Conservation (phyloP, 768 basidiomycete species). For the Cyclocybe aegerita region DNA sequence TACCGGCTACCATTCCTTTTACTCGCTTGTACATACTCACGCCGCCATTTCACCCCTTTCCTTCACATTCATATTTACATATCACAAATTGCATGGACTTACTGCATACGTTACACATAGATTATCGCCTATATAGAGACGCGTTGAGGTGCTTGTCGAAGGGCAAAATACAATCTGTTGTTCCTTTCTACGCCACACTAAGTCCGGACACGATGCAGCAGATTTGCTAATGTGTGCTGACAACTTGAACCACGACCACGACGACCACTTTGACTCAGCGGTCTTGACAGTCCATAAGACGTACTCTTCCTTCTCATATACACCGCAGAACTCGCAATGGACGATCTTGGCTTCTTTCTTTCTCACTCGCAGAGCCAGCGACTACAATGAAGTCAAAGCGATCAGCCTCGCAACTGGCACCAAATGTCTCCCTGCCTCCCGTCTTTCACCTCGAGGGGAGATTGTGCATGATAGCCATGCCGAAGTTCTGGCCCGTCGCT, state of each 20-base stretch:
- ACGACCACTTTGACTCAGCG: conserved; percentile 14
- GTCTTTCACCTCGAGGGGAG: conserved; percentile 70
- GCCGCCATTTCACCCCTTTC: no score
- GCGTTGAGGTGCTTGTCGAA: no score
- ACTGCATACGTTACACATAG: no score
- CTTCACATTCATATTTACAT: no score
- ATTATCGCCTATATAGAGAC: no score
- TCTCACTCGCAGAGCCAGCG: conserved; percentile 20
- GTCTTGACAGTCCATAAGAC: conserved; percentile 34
- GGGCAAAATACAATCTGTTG: no score
- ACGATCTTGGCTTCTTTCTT: conserved; percentile 66
- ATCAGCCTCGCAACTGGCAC: conserved; percentile 81
- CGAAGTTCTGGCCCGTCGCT: conserved; percentile 85
- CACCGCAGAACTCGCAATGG: conserved; percentile 54
- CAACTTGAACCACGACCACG: conserved; percentile 7
- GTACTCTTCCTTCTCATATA: conserved; percentile 47
- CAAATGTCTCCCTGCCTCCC: conserved; percentile 73
- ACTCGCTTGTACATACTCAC: no score
- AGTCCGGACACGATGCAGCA: no score
- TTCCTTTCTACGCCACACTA: no score
- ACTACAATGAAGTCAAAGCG: conserved; percentile 38
- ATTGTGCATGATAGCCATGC: conserved; percentile 89
- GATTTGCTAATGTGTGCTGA: no score
- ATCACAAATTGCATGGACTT: not conserved
- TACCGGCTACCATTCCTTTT: no score